phyloP scores from a whole-genome alignment of 768 basidiomycete species.

The Sistotremastrum suecicum region DNA sequence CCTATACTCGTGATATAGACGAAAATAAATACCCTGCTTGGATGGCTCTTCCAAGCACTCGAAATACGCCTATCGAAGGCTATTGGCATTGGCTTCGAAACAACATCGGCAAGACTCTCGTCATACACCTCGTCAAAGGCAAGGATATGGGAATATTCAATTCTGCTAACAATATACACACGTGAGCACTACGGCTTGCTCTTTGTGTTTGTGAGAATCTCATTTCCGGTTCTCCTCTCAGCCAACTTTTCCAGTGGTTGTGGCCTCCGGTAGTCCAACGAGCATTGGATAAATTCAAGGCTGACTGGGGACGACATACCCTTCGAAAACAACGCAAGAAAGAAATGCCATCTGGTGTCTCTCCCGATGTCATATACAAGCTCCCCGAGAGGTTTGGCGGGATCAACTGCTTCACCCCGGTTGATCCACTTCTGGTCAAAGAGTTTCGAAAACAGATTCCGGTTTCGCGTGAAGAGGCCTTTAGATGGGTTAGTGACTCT shows the following conservation, averaged over 20 bases:
- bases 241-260: conserved; percentile 17
- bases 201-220: no score
- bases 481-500: no score
- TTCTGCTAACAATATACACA: no score
- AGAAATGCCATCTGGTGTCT: conserved; percentile 11
- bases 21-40: conserved; percentile 2
- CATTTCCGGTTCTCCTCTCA: no score
- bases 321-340: conserved; percentile 11
- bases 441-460: conserved; percentile 12
- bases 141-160: conserved; percentile 6
- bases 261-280: conserved; percentile 17
- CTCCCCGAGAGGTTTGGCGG: conserved; percentile 9
- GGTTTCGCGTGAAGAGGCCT: no score
- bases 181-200: no score
- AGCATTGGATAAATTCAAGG: conserved; percentile 11
- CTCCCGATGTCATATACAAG: conserved; percentile 12
- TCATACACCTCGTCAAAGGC: conserved; percentile 5
- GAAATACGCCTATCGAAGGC: conserved; percentile 9
- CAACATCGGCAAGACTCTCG: conserved; percentile 9
- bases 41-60: conserved; percentile 6
- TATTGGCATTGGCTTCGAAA: conserved; percentile 10
- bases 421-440: conserved; percentile 10
- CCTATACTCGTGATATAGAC: conserved; percentile 14
- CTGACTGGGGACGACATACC: conserved; percentile 10
- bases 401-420: conserved; percentile 9